Evolutionary conservation across 2,329 filamentous ascomycete species (phyloP).

Genomic region (Aspergillus sp.): DNA sequence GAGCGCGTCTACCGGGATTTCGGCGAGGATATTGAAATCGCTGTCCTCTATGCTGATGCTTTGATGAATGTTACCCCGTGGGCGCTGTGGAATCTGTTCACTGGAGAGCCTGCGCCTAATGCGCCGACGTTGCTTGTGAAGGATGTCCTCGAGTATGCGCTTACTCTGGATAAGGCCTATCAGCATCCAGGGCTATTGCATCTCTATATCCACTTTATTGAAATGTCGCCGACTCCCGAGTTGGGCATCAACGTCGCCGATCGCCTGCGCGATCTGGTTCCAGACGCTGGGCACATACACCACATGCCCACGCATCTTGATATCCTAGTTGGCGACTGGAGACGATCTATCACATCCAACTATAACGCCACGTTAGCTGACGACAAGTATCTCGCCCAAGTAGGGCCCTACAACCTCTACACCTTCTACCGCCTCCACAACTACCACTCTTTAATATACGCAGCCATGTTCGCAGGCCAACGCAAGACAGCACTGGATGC

Average conservation of each 20-base stretch:
- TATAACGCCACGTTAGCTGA: conserved; percentile 66
- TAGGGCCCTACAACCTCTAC: conserved; percentile 69
- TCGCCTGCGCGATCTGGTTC: conserved; percentile 63
- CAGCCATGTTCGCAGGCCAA: conserved; percentile 74
- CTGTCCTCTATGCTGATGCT: conserved; percentile 62
- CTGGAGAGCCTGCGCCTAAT: conserved; percentile 55
- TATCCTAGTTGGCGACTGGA: conserved; percentile 72
- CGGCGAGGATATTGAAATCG: conserved; percentile 60
- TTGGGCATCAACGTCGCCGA: conserved; percentile 61
- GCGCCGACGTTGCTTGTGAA: conserved; percentile 62
- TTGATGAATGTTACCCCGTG: conserved; percentile 67
- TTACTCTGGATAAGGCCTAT: conserved; percentile 52
- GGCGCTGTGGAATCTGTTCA: conserved; percentile 63
- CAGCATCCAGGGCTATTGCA: conserved; percentile 71
- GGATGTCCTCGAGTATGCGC: conserved; percentile 57
- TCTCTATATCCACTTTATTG: conserved; percentile 75
- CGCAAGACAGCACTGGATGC: conserved; percentile 63
- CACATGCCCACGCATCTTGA: conserved; percentile 81
- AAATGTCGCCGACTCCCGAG: conserved; percentile 71
- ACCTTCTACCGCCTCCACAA: conserved; percentile 74
- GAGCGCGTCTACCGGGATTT: conserved; percentile 53
- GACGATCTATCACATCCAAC: conserved; percentile 66
- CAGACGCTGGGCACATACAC: conserved; percentile 68
- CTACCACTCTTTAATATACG: conserved; percentile 73
- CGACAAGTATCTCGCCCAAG: conserved; percentile 60